Conservation (phyloP, 352 stramenopile species). For the Globisporangium parvum region DNA sequence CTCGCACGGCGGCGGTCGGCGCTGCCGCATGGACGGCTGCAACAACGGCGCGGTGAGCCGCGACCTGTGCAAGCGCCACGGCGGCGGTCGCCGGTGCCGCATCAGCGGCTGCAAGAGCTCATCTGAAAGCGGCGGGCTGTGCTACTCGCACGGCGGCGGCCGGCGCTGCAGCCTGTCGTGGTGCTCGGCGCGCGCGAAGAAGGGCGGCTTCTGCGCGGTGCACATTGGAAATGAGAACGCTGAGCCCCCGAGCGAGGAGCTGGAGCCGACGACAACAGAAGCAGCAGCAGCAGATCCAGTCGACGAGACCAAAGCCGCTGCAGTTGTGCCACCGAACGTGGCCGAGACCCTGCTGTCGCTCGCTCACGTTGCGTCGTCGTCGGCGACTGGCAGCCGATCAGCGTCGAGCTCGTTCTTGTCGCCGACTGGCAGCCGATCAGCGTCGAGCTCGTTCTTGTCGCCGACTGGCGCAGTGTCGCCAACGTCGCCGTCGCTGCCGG, state of each 20-base stretch:
- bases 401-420: too few species aligned
- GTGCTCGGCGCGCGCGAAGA: slow-evolving; percentile 72
- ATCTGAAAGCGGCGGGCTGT: slow-evolving; percentile 64
- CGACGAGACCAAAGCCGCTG: slow-evolving; percentile 1
- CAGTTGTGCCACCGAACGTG: slow-evolving; percentile 30
- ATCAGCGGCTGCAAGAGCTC: slow-evolving; percentile 66
- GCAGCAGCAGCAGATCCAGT: not conserved
- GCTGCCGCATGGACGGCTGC: slow-evolving; percentile 60
- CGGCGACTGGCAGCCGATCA: too few species aligned
- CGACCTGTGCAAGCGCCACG: slow-evolving; percentile 78
- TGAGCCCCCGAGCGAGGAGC: slow-evolving; percentile 5
- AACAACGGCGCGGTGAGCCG: slow-evolving; percentile 71
- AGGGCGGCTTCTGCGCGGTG: slow-evolving; percentile 59
- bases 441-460: too few species aligned
- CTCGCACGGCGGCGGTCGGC: slow-evolving; percentile 59
- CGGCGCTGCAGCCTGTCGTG: slow-evolving; percentile 58
- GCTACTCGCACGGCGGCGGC: slow-evolving; percentile 71
- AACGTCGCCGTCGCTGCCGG: slow-evolving; percentile 12
- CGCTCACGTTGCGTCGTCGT: slow-evolving; percentile 27
- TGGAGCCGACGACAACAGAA: not conserved
- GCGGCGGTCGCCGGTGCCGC: slow-evolving; percentile 60
- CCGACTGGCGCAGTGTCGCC: not conserved
- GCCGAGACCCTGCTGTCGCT: slow-evolving; percentile 67
- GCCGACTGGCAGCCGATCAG: too few species aligned
- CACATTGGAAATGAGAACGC: slow-evolving; percentile 37